Base-by-base conservation (phyloP, 805 yeast genomes). In the Monosporozyma aquatica region DNA sequence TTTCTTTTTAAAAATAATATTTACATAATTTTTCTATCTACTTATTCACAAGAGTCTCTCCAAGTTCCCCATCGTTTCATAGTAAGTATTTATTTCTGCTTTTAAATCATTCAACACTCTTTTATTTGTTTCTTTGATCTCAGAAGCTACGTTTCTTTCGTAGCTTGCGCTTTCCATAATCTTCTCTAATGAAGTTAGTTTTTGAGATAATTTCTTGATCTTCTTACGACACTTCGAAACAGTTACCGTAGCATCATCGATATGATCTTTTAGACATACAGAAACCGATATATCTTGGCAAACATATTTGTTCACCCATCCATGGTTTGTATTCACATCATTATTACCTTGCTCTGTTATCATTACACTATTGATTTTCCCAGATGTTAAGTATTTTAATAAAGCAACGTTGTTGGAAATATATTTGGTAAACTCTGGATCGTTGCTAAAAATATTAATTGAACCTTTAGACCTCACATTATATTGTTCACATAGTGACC, bases 401-500 rank as follows among this genome's bases (percentile, higher is more conserved):
- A 32, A 17, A 6, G 17, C 18, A 5, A 10, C 22, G 11, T 24
- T 18, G n/a, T n/a, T 5, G 15, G n/a, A 22, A 14, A 25, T 17
- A 15, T 37, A 23, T 10, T 37, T 9, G 14, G 9, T 5, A 17
- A 25, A 17, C 6, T 14, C 11, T 15, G 13, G 6, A 72, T 15
- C 50, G 26, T 69, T 51, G 15, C 82, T 70, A 60, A 85, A 94
- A 49, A 92, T 80, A 55, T 70, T 85, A 29, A 90, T 79, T 62
- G 79, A 79, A 51, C 92, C 35, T 15, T 13, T 18, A 2, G 17
- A 18, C 18, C 80, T 68, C 54, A 92, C 87, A 64, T 76, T 78
- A 67, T 85, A 90, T 68, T 90, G 95, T 14, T 95, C 75, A 58
- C 90, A 72, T 61, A 89, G 69, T 17, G 97, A 87, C 69, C 98